Percentiles rank a stretch among this genome's conserved stretches.
These are phyloP conservation scores for Globisporangium acanthophoron DNA, from an alignment of 352 stramenopile genomes.

Conservation along the genomic window DNA sequence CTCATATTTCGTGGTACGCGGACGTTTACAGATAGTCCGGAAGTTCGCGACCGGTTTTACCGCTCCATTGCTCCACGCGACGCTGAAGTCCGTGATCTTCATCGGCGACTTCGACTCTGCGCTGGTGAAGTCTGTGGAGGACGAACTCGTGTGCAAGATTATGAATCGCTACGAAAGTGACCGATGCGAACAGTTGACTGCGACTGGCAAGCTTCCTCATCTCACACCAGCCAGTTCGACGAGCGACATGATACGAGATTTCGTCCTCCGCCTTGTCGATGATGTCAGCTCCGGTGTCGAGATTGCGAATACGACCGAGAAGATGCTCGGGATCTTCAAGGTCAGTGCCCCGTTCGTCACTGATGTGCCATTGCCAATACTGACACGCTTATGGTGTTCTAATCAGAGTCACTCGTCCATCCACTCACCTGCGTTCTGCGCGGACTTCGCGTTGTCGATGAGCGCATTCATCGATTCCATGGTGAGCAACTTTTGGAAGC, in stretches of 20 bases:
- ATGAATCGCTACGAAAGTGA: constrained; percentile 63
- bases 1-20: not conserved
- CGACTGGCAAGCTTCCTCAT: constrained; percentile 7
- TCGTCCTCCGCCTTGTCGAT: constrained; percentile 52
- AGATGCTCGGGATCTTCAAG: constrained; percentile 71
- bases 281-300: constrained; percentile 58
- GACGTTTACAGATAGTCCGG: constrained; percentile 33
- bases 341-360: constrained; percentile 13
- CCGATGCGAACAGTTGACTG: constrained; percentile 16
- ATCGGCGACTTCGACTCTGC: constrained; percentile 69
- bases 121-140: constrained; percentile 55
- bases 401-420: constrained; percentile 67
- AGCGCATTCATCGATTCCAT: constrained; percentile 17
- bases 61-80: constrained; percentile 49
- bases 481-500: not conserved
- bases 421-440: constrained; percentile 56
- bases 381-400: not conserved
- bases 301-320: constrained; percentile 62
- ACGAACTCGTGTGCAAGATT: constrained; percentile 69
- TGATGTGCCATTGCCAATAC: not conserved
- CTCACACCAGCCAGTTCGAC: constrained; percentile 9
- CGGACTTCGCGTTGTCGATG: constrained; percentile 41
- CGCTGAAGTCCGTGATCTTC: constrained; percentile 68
- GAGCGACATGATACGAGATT: constrained; percentile 25
- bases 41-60: constrained; percentile 35